A percentile compares a stretch with the other conserved stretches of the same genome.
phyloP scores from a whole-genome alignment of 176 grass and related monocot species.

The Phoenix roebelenii region DNA sequence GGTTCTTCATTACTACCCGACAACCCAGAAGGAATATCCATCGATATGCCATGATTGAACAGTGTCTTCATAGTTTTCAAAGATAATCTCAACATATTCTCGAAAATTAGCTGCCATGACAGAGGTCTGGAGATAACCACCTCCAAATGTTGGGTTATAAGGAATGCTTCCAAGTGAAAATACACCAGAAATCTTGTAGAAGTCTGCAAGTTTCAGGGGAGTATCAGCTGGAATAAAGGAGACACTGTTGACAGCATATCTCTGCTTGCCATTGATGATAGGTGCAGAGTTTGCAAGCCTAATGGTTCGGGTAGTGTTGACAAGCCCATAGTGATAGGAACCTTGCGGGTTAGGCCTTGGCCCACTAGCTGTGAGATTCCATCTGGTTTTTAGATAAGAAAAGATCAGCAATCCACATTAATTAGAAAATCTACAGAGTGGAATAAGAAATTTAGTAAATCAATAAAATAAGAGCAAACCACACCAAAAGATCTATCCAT shows the following conservation, averaged over 20 bases:
- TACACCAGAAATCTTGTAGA: conserved; percentile 76
- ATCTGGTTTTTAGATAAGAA: conserved; percentile 24
- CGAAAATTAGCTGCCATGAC: conserved; percentile 70
- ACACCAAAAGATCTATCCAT: too few relatives aligned
- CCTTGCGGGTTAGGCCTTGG: conserved; percentile 86
- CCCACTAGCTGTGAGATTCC: conserved; percentile 92
- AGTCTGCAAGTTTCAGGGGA: conserved; percentile 82
- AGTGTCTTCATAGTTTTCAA: conserved; percentile 68
- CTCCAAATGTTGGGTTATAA: conserved; percentile 31
- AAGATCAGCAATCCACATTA: neutral
- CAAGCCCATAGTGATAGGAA: conserved; percentile 85
- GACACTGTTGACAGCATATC: conserved; percentile 76
- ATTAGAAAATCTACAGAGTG: too few relatives aligned
- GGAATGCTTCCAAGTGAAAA: conserved; percentile 53
- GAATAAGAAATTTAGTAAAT: too few relatives aligned
- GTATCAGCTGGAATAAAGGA: conserved; percentile 60
- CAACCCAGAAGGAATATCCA: conserved; percentile 86
- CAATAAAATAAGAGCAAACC: too few relatives aligned
- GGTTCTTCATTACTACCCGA: conserved; percentile 37
- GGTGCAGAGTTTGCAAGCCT: conserved; percentile 69
- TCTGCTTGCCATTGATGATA: conserved; percentile 61
- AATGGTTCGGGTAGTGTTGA: conserved; percentile 46
- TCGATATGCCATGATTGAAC: conserved; percentile 89
- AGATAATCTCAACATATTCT: conserved; percentile 76
- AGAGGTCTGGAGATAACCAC: conserved; percentile 48